Conservation (phyloP, 2,329 filamentous ascomycete genomes). For the Nemania abortiva region DNA sequence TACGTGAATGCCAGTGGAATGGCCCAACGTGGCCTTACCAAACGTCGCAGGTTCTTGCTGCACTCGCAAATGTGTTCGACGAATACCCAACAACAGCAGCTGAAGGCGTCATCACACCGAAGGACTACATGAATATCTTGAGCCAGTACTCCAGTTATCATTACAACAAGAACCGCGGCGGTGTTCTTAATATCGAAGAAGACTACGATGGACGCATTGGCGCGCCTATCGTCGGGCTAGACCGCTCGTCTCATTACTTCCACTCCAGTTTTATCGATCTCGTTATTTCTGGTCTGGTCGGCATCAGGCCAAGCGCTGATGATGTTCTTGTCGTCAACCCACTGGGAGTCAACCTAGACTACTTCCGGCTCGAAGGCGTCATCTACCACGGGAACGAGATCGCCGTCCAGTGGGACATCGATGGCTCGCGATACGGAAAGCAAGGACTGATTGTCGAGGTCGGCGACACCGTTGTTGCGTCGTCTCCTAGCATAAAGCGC, state of each 20-base stretch:
- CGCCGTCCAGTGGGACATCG: slow-evolving; percentile 30
- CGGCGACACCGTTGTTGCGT: slow-evolving; percentile 2
- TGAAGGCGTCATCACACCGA: slow-evolving; percentile 12
- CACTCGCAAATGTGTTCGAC: slow-evolving; percentile 32
- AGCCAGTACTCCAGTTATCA: slow-evolving; percentile 26
- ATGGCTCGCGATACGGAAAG: slow-evolving; percentile 27
- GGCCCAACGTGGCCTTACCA: slow-evolving; percentile 36
- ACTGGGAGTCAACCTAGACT: slow-evolving; percentile 18
- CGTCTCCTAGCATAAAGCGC: slow-evolving; percentile 10
- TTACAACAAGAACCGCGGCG: slow-evolving; percentile 36
- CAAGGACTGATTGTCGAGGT: slow-evolving; percentile 27
- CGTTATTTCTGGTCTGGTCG: slow-evolving; percentile 32
- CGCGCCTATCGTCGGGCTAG: slow-evolving; percentile 28
- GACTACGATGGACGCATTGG: slow-evolving; percentile 27
- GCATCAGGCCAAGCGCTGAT: slow-evolving; percentile 28
- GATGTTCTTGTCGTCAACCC: slow-evolving; percentile 31
- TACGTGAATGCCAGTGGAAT: slow-evolving; percentile 35
- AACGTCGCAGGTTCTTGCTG: slow-evolving; percentile 30
- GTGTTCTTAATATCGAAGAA: slow-evolving; percentile 34
- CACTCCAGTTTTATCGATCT: slow-evolving; percentile 36
- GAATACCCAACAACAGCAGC: slow-evolving; percentile 26
- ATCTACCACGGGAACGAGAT: slow-evolving; percentile 35
- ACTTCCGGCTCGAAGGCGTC: slow-evolving; percentile 32
- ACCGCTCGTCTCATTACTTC: slow-evolving; percentile 37
- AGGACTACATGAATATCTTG: slow-evolving; percentile 26